Evolutionary conservation across 2,329 filamentous ascomycete genomes (phyloP).

Genomic region (Claviceps lovelessii): DNA sequence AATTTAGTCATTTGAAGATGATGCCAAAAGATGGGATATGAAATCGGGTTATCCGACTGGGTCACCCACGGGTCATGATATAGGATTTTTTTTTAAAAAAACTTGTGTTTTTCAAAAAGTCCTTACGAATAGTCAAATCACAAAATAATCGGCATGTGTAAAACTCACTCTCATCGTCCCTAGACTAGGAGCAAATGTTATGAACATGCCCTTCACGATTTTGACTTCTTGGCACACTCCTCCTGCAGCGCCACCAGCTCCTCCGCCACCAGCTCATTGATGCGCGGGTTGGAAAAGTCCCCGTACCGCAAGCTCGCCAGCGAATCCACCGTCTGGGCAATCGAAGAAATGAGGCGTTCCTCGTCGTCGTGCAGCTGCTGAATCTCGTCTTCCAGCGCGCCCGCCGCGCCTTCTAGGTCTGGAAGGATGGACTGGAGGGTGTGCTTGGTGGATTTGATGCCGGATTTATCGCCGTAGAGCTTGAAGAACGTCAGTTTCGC

Average conservation of each 20-base stretch:
- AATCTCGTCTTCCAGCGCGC: slow-evolving; percentile 55
- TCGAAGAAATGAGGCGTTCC: slow-evolving; percentile 40
- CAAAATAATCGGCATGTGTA: background rate
- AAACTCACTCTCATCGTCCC: background rate
- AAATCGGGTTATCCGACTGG: background rate
- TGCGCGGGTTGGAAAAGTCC: slow-evolving; percentile 48
- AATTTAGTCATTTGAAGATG: background rate
- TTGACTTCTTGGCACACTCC: slow-evolving; percentile 38
- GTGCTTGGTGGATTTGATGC: slow-evolving; percentile 39
- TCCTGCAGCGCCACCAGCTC: slow-evolving; percentile 44
- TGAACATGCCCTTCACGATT: background rate
- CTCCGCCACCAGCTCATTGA: slow-evolving; percentile 53
- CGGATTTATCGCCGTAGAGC: slow-evolving; percentile 40
- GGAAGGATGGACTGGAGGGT: slow-evolving; percentile 50
- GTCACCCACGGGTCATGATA: background rate
- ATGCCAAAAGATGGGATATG: background rate
- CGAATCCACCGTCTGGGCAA: slow-evolving; percentile 52
- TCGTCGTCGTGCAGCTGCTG: slow-evolving; percentile 51
- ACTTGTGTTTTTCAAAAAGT: background rate
- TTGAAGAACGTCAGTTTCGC: slow-evolving; percentile 17
- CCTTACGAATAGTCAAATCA: background rate
- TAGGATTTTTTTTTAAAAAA: background rate
- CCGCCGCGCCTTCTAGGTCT: slow-evolving; percentile 53
- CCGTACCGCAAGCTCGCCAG: slow-evolving; percentile 77
- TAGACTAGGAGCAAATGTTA: background rate